A percentile compares a stretch with the other conserved stretches of the same genome.
phyloP scores from a whole-genome alignment of 2,329 filamentous ascomycete genomes.

The Xylaria sp. region DNA sequence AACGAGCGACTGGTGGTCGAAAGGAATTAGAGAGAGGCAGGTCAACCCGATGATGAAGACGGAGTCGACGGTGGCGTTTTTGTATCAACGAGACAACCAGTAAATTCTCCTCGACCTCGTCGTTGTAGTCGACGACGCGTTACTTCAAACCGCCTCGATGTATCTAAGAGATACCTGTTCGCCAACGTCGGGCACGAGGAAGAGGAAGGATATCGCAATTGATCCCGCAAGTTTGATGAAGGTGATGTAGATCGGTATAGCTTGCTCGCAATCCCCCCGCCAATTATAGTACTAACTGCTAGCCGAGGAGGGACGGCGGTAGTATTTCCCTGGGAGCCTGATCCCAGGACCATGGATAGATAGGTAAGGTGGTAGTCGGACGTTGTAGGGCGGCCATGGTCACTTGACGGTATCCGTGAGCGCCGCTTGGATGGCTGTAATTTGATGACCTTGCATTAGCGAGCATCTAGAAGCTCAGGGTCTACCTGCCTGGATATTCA shows the following conservation, averaged over 20 bases:
- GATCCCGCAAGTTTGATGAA: conserved; percentile 1
- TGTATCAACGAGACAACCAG: not conserved
- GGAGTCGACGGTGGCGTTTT: not conserved
- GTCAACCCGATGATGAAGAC: not conserved
- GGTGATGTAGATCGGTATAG: not conserved
- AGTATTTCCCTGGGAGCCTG: not conserved
- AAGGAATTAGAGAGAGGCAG: not conserved
- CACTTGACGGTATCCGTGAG: not conserved
- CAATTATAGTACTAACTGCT: not conserved
- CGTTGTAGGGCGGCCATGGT: not conserved
- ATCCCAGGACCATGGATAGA: conserved; percentile 13
- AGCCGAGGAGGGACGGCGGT: not conserved
- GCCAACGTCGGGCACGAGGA: not conserved
- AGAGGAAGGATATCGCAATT: not conserved
- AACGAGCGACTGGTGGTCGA: not conserved
- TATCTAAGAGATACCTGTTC: too few relatives aligned
- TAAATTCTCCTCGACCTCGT: not conserved
- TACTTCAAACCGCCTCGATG: not conserved
- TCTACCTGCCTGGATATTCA: not conserved
- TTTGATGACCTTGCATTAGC: conserved; percentile 16
- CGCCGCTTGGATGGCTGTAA: conserved; percentile 6
- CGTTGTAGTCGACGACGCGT: not conserved
- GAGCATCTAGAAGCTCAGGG: conserved; percentile 10
- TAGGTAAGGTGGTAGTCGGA: not conserved
- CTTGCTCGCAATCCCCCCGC: not conserved